phyloP scores from a whole-genome alignment of 106 monocot genomes.

The Platanthera zijinensis region DNA sequence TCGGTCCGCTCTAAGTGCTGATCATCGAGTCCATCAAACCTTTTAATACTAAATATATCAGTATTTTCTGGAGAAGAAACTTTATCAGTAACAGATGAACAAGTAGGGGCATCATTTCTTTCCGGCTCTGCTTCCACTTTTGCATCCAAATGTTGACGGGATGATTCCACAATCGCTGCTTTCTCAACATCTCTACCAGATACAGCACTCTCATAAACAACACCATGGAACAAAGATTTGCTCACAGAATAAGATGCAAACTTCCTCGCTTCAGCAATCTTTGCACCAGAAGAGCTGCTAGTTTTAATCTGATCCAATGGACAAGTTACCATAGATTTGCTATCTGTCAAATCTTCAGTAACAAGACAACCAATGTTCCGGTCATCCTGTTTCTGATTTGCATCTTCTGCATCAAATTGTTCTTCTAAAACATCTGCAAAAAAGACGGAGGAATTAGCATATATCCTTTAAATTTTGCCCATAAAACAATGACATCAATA shows the following conservation, averaged over 20 bases:
- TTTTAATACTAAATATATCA: slow-evolving; percentile 12
- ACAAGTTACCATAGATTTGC: not conserved
- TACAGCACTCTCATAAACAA: not conserved
- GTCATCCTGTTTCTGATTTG: slow-evolving; percentile 4
- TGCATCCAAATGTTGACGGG: not conserved
- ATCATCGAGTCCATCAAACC: slow-evolving; percentile 6
- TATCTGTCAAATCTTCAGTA: not conserved
- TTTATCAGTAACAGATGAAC: slow-evolving; percentile 10
- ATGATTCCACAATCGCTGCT: slow-evolving; percentile 3
- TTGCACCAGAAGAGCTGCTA: slow-evolving; percentile 6
- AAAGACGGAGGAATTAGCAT: not conserved
- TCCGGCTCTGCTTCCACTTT: slow-evolving; percentile 2
- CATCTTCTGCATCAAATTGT: slow-evolving; percentile 5
- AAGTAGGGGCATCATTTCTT: slow-evolving; percentile 8
- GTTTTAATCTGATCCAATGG: slow-evolving; percentile 15
- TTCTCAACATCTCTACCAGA: slow-evolving; percentile 16
- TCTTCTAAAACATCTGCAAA: slow-evolving; percentile 17
- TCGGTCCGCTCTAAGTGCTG: slow-evolving; percentile 5
- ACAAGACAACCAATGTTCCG: not conserved
- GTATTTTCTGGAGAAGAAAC: slow-evolving; percentile 7
- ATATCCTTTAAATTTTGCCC: not conserved
- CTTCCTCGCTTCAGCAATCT: not conserved
- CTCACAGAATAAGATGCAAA: slow-evolving; percentile 5
- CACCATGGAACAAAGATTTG: slow-evolving; percentile 7
- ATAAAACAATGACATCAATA: not conserved